Conservation (phyloP, 805 yeast species). For the Candida xyloterini region DNA sequence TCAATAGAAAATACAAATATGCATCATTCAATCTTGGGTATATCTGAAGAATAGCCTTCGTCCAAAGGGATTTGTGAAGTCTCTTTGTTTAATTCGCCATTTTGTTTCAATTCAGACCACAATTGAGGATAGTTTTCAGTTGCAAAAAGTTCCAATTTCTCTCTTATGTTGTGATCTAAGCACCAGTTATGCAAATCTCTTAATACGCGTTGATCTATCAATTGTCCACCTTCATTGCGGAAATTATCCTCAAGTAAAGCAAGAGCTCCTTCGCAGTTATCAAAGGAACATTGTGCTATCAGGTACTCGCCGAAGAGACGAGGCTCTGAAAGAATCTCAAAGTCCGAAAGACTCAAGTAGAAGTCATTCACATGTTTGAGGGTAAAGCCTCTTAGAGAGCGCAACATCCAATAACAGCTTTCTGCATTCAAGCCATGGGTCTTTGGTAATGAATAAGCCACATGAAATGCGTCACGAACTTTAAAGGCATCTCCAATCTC, state of each 20-base stretch:
- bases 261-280: conserved; percentile 54
- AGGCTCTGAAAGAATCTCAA: conserved; percentile 50
- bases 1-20: too few species aligned
- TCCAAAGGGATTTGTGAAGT: conserved; percentile 8
- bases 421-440: conserved; percentile 56
- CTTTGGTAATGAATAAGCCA: conserved; percentile 52
- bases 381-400: conserved; percentile 52
- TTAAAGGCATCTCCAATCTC: conserved; percentile 52
- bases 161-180: conserved; percentile 35
- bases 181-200: conserved; percentile 49
- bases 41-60: conserved; percentile 28
- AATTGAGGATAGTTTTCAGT: conserved; percentile 27
- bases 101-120: conserved; percentile 38
- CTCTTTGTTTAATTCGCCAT: conserved; percentile 28
- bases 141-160: conserved; percentile 40
- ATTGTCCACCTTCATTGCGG: conserved; percentile 41
- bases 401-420: conserved; percentile 64
- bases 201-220: conserved; percentile 43
- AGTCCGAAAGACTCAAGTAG: conserved; percentile 58
- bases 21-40: conserved; percentile 1
- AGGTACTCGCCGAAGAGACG: conserved; percentile 57
- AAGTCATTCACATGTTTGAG: conserved; percentile 55
- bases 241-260: conserved; percentile 45
- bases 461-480: conserved; percentile 57
- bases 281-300: conserved; percentile 69